A percentile compares a stretch with the other conserved stretches of the same genome.
These are phyloP conservation scores for Linnemannia hyalina DNA, from an alignment of 192 early-diverging fungal genomes.

Conservation along the genomic window DNA sequence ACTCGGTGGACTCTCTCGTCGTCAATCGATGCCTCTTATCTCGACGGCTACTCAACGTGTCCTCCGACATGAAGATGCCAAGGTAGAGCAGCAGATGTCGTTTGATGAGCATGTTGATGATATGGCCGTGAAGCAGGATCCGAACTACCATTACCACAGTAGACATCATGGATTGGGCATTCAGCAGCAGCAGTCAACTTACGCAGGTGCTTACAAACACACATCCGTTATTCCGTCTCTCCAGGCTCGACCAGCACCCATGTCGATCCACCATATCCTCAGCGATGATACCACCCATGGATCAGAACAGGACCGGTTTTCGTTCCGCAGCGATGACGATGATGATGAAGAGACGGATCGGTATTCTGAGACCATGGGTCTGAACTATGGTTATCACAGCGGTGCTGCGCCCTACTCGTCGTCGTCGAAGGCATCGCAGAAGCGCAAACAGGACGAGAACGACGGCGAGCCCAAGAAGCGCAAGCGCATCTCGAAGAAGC, in stretches of 20 bases:
- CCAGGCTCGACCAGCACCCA: conserved; percentile 14
- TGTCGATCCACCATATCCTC: conserved; percentile 43
- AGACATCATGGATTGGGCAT: conserved; percentile 4
- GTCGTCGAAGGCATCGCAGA: conserved; percentile 5
- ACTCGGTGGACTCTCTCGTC: conserved; percentile 2
- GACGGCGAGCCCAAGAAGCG: conserved; percentile 26
- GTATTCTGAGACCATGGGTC: conserved; percentile 2
- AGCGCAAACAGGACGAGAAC: conserved; percentile 21
- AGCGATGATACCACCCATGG: conserved; percentile 15
- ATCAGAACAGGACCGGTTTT: neutral
- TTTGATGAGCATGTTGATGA: neutral
- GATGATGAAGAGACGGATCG: neutral
- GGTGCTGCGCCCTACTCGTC: neutral
- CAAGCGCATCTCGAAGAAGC: conserved; percentile 44
- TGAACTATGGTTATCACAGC: neutral
- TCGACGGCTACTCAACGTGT: conserved; percentile 31
- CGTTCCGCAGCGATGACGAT: neutral
- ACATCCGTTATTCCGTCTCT: conserved; percentile 1
- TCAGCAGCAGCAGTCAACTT: neutral
- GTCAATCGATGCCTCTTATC: conserved; percentile 32
- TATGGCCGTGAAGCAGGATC: neutral
- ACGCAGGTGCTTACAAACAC: conserved; percentile 8
- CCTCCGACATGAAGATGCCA: conserved; percentile 33
- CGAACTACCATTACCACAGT: neutral
- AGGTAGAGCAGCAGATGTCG: neutral